These are phyloP conservation scores for Crithidia mellificae DNA, from an alignment of 208 protist genomes.

Conservation along the genomic window DNA sequence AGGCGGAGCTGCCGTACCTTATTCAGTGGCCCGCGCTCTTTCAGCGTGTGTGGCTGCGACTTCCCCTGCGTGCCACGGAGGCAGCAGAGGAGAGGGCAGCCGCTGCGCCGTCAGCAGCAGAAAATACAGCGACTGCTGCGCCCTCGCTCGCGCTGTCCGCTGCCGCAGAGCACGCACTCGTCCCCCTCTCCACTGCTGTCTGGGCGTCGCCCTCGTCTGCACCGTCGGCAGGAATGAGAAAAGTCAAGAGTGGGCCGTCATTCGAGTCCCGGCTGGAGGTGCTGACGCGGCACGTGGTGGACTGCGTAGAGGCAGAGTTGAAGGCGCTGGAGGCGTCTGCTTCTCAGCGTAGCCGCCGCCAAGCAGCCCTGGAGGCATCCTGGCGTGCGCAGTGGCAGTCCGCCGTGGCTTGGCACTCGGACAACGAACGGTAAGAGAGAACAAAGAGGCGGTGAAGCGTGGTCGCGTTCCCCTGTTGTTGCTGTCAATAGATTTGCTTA, in stretches of 20 bases:
- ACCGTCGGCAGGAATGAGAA: no score
- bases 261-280: slow-evolving; percentile 16
- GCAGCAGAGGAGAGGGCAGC: not conserved
- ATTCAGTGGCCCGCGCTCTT: slow-evolving; percentile 62
- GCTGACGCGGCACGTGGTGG: slow-evolving; percentile 26
- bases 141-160: not conserved
- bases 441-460: no score
- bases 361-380: slow-evolving; percentile 24
- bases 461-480: no score
- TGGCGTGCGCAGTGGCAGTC: slow-evolving; percentile 33
- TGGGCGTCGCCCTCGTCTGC: slow-evolving; percentile 17
- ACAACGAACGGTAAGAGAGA: no score
- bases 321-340: slow-evolving; percentile 2
- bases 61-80: slow-evolving; percentile 24
- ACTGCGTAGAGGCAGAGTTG: slow-evolving; percentile 24
- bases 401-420: slow-evolving; percentile 16
- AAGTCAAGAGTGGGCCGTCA: not conserved
- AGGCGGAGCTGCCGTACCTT: slow-evolving; percentile 60
- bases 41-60: slow-evolving; percentile 56
- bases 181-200: not conserved
- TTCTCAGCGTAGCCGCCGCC: slow-evolving; percentile 18
- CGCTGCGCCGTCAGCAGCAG: no score
- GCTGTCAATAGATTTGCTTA: no score
- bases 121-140: not conserved
- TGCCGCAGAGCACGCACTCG: not conserved